These are phyloP conservation scores for Fusarium chaquense DNA, from an alignment of 2,329 filamentous ascomycete species.

Conservation along the genomic window DNA sequence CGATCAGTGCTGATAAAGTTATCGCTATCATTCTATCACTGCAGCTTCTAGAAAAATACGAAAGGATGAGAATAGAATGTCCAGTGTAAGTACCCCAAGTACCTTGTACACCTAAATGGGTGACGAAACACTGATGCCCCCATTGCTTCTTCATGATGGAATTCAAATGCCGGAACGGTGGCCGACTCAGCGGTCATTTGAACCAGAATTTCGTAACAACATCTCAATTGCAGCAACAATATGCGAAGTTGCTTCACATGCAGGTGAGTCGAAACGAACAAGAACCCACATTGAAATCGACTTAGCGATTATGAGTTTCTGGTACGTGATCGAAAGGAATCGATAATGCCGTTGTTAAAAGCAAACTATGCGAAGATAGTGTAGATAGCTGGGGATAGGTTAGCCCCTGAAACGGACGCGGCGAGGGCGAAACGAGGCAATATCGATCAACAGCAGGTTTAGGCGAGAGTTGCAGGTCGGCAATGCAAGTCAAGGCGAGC, in stretches of 20 bases:
- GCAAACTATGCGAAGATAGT: slow-evolving; percentile 3
- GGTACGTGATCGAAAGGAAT: slow-evolving; percentile 6
- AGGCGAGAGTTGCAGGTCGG: slow-evolving; percentile 14
- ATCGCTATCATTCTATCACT: background rate
- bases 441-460: slow-evolving; percentile 23
- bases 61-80: slow-evolving; percentile 11
- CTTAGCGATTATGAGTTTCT: slow-evolving; percentile 1
- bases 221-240: slow-evolving; percentile 12
- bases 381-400: slow-evolving; percentile 2
- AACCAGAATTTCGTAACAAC: slow-evolving; percentile 23
- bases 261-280: slow-evolving; percentile 1
- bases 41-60: background rate
- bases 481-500: background rate
- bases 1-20: background rate
- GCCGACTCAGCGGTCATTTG: slow-evolving; percentile 11
- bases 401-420: background rate
- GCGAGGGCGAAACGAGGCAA: background rate
- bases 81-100: background rate
- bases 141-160: slow-evolving; percentile 3
- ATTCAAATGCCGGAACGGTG: slow-evolving; percentile 20
- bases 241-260: background rate
- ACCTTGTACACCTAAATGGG: slow-evolving; percentile 13
- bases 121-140: slow-evolving; percentile 8
- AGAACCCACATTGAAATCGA: slow-evolving; percentile 2
- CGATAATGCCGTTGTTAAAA: slow-evolving; percentile 9